Percentiles rank a stretch among this genome's conserved stretches.
Evolutionary conservation across 176 grass and related monocot species (phyloP).

Genomic region (Phyllostachys edulis): DNA sequence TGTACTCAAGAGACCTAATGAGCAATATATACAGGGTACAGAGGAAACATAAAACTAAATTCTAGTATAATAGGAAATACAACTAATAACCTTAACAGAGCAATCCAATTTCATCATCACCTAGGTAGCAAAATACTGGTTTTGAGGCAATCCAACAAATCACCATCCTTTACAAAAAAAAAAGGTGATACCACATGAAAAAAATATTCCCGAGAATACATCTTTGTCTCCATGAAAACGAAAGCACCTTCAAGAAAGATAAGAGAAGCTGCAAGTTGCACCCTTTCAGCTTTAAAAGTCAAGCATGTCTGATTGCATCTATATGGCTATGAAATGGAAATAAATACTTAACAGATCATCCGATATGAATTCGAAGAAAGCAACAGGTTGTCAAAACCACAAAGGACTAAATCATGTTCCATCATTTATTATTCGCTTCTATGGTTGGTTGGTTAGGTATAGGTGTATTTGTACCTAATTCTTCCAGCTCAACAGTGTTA

Average conservation of each 20-base stretch:
- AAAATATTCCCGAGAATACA: constrained; percentile 25
- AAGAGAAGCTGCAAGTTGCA: constrained; percentile 29
- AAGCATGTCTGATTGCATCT: constrained; percentile 42
- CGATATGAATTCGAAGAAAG: constrained; percentile 48
- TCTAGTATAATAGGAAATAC: too few species aligned
- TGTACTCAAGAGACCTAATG: too few species aligned
- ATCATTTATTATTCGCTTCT: constrained; percentile 35
- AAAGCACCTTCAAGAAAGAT: neutral
- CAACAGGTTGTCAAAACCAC: constrained; percentile 49
- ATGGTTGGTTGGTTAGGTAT: constrained; percentile 42
- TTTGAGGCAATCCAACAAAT: neutral
- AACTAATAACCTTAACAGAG: too few species aligned
- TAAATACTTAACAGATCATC: constrained; percentile 5
- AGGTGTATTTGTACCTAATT: constrained; percentile 47
- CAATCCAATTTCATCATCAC: neutral
- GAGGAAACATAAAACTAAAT: too few species aligned
- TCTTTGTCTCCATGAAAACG: constrained; percentile 15
- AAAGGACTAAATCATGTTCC: constrained; percentile 29
- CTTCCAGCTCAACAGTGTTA: constrained; percentile 44
- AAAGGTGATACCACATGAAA: neutral
- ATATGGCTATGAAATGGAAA: constrained; percentile 47
- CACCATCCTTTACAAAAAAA: neutral
- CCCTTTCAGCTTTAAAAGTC: constrained; percentile 47
- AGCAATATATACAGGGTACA: too few species aligned
- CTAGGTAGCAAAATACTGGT: constrained; percentile 14